Percentiles rank a stretch among this genome's conserved stretches.
phyloP scores from a whole-genome alignment of 2,329 filamentous ascomycete species.

The Fusarium cicatricum region DNA sequence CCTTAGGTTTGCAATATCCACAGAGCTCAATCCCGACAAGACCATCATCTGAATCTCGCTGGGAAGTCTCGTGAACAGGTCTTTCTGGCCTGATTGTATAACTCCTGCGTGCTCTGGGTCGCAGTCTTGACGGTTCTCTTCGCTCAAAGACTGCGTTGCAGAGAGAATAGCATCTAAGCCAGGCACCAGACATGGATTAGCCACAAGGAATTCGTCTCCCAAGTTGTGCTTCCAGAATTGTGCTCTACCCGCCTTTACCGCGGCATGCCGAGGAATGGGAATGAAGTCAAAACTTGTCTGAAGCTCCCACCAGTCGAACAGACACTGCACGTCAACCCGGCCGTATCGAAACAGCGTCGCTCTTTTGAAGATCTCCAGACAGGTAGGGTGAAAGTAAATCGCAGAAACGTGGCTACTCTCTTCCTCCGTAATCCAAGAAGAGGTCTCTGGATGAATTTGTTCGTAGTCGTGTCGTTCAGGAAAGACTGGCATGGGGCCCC shows the following conservation, averaged over 20 bases:
- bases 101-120: neutral
- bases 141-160: neutral
- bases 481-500: neutral
- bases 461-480: constrained; percentile 19
- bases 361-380: constrained; percentile 43
- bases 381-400: constrained; percentile 43
- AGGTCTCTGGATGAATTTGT: neutral
- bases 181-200: constrained; percentile 35
- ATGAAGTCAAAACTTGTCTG: neutral
- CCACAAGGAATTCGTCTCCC: constrained; percentile 29
- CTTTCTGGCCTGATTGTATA: neutral
- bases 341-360: constrained; percentile 26
- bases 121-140: neutral
- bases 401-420: no score
- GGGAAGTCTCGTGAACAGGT: constrained; percentile 17
- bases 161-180: constrained; percentile 7
- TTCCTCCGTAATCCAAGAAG: no score
- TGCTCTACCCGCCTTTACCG: neutral
- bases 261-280: constrained; percentile 13
- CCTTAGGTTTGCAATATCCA: constrained; percentile 22
- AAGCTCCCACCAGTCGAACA: constrained; percentile 26
- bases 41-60: constrained; percentile 22
- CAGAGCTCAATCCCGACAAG: constrained; percentile 8
- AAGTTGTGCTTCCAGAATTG: constrained; percentile 24
- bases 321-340: constrained; percentile 26